A percentile compares a stretch with the other conserved stretches of the same genome.
Conservation (phyloP, 2,329 filamentous ascomycete genomes). For the Teratosphaeria gauchensis region DNA sequence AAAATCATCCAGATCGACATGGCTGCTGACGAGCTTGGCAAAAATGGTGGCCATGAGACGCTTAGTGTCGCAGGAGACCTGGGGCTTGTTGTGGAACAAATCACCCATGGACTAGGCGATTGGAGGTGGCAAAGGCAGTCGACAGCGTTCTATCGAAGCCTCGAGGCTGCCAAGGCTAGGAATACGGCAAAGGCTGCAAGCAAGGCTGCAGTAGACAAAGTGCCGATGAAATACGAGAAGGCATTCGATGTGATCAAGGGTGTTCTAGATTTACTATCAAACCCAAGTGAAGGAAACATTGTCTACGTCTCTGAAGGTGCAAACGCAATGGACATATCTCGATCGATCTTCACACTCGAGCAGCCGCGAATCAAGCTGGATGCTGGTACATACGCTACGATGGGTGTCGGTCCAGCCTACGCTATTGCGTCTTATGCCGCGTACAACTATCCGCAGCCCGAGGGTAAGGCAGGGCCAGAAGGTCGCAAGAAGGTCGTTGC, state of each 20-base stretch:
- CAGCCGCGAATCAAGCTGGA: slow-evolving; percentile 48
- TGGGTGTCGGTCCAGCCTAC: slow-evolving; percentile 50
- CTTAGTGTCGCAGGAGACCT: slow-evolving; percentile 46
- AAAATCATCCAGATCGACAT: slow-evolving; percentile 49
- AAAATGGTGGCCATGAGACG: slow-evolving; percentile 39
- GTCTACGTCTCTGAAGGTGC: slow-evolving; percentile 51
- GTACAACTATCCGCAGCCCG: slow-evolving; percentile 37
- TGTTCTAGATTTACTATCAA: slow-evolving; percentile 38
- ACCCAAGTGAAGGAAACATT: slow-evolving; percentile 36
- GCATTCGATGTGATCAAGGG: slow-evolving; percentile 45
- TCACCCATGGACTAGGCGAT: slow-evolving; percentile 31
- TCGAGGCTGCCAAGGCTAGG: slow-evolving; percentile 30
- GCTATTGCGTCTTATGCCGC: slow-evolving; percentile 48
- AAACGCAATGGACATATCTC: slow-evolving; percentile 53
- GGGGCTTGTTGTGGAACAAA: slow-evolving; percentile 38
- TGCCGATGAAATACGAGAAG: slow-evolving; percentile 41
- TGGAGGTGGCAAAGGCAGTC: slow-evolving; percentile 36
- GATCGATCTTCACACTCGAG: slow-evolving; percentile 44
- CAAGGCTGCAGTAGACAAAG: slow-evolving; percentile 31
- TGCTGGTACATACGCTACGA: slow-evolving; percentile 50
- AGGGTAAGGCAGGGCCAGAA: slow-evolving; percentile 23
- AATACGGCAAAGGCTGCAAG: slow-evolving; percentile 39
- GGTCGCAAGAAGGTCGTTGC: slow-evolving; percentile 45
- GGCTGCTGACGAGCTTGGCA: slow-evolving; percentile 44
- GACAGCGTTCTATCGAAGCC: slow-evolving; percentile 25